Base-by-base conservation (phyloP, 2,329 filamentous ascomycete species). In the Hirsutella rhossiliensis region DNA sequence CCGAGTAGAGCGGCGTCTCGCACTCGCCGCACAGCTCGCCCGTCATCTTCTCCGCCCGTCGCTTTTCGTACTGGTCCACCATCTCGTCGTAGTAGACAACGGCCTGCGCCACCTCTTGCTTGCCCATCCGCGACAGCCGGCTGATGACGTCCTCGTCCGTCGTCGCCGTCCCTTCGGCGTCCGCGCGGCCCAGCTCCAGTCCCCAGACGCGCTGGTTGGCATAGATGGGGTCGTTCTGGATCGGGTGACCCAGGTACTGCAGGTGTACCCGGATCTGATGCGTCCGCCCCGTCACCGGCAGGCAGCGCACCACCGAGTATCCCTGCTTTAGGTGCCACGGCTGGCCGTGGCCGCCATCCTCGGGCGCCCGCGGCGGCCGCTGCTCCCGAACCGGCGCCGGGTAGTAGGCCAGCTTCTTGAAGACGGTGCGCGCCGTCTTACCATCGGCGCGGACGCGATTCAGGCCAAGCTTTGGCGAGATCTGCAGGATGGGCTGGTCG, bases 211-310 rank as follows among this genome's bases (percentile, higher is more conserved):
- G 80, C 58, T 87, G 81, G 59, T 98, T 98, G 55, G 87, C 88
- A 62, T 98, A 98, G 54, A 98, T 97, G 8, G 92, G 92, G 58
- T 98, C 92, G 61, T 98, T 98, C 50, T 87, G 82, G 53, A 98
- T 97, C 2, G 92, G 92, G 58, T 97, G 85, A 1, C 92, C 92
- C 4, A 98, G 71, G 61, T 87, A 94, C 59, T 98, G 92, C 15
- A 98, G 73, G 57, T 98, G 92, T 17, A 98, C 92, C 30, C 92
- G 80, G 41, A 98, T 76, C 62, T 98, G 92, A 58, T 98, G 92
- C 12, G 92, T 98, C 42, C 92, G 78, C 1, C 92, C 92, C 0
- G 92, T 98, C 27, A 97, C 77, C 0, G 92, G 92, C 45, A 94
- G 75, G 60, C 92, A 97, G 53, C 92, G 84, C 15, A 98, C 89